Evolutionary conservation across 225 moss, liverwort and hornwort genomes (phyloP), one percentile per base, ranked within the genome.

Genomic region (Rhytidiadelphus loreus): DNA sequence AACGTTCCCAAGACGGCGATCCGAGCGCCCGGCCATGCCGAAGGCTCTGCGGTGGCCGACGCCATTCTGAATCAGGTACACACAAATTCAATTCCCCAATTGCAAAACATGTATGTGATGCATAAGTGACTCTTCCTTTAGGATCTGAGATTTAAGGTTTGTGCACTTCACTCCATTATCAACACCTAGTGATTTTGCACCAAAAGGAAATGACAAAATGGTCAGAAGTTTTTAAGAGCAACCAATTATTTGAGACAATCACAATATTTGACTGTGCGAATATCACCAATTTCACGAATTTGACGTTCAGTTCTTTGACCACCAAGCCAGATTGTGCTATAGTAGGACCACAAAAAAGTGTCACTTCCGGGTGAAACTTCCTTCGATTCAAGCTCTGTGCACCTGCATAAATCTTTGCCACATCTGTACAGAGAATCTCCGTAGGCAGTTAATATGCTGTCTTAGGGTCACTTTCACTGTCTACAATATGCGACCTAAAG

Each of bases 31-130:
- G 96, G 96, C 14, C 86, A 94, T 32, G 83, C 83, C 18, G 80
- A 46, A 57, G 91, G 79, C 91, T 95, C 92, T 30, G 90, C 92
- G 19, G 75, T 98, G 13, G 94, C 94, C 1, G 96, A 98, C 75
- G 83, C 91, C 23, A 65, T 98, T 41, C 32, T 93, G 26, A 95
- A 96, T 41, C 93, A 80, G 68, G 86, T 73, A 20, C 33, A 16
- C 18, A 35, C 70, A 14, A 23, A 48, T n/a, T n/a, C n/a, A 48
- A 30, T 41, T 53, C 29, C 25, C 79, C 14, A n/a, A 60, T 46
- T 46, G 33, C 62, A 62, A 62, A 55, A 77, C 55, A n/a, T 55
- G 77, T 9, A 9, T 55, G 55, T 1, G 9, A 55, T 77, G 77
- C 52, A 24, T 4, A 14, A 24, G 55, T 35, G 15, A 3, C 77